Conservation (phyloP, 106 monocot genomes). For the Vanilla planifolia region DNA sequence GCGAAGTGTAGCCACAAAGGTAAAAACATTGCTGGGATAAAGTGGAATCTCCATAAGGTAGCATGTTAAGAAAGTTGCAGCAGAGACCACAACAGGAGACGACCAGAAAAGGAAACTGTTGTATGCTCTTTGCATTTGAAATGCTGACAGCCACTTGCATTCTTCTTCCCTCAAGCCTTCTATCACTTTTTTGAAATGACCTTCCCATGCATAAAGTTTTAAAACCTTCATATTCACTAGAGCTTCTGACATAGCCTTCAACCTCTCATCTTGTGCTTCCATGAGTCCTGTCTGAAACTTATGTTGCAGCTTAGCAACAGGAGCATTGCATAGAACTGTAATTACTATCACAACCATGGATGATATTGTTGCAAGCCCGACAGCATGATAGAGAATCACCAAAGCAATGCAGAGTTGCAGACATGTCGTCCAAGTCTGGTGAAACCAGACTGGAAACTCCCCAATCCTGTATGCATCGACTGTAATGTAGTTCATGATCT, state of each 20-base stretch:
- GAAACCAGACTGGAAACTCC: conserved; percentile 91
- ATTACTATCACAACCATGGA: conserved; percentile 54
- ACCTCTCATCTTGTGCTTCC: conserved; percentile 75
- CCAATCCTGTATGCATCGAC: conserved; percentile 94
- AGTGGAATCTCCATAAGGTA: conserved; percentile 54
- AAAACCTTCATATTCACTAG: conserved; percentile 91
- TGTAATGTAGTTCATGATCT: conserved; percentile 87
- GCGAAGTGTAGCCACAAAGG: conserved; percentile 79
- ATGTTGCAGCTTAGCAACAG: conserved; percentile 70
- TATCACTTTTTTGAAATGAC: conserved; percentile 55
- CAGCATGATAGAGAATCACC: conserved; percentile 65
- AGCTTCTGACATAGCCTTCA: conserved; percentile 86
- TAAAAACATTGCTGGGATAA: conserved; percentile 75
- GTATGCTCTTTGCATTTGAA: conserved; percentile 65
- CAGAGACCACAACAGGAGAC: conserved; percentile 76
- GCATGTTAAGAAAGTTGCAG: conserved; percentile 68
- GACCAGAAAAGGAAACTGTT: conserved; percentile 79
- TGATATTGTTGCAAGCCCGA: conserved; percentile 69
- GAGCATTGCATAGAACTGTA: conserved; percentile 65
- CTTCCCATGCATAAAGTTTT: conserved; percentile 97
- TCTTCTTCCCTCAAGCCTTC: conserved; percentile 51
- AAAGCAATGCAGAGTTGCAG: conserved; percentile 77
- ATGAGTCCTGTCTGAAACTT: conserved; percentile 78
- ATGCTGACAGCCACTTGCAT: conserved; percentile 68
- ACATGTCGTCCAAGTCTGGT: conserved; percentile 75